Conservation (phyloP, 192 early-diverging fungal genomes). For the Mortierella antarctica region DNA sequence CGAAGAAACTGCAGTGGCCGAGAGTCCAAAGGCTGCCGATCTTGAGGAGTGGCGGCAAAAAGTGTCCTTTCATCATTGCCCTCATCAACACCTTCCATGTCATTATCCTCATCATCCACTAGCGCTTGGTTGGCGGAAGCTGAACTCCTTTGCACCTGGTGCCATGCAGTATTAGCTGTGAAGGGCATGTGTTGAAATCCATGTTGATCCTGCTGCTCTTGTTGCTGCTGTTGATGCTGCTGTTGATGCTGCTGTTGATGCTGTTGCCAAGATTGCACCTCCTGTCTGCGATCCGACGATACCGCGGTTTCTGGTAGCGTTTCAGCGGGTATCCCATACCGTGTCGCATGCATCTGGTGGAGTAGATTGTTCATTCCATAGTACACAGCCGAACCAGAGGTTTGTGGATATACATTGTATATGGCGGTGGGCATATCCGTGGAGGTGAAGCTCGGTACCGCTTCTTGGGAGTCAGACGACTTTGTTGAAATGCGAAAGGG, state of each 20-base stretch:
- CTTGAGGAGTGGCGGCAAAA: neutral
- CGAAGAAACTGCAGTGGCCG: neutral
- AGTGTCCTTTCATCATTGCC: neutral
- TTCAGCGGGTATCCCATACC: conserved; percentile 39
- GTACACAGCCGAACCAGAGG: conserved; percentile 10
- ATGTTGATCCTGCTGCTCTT: conserved; percentile 10
- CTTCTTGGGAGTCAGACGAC: neutral
- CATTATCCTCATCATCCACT: conserved; percentile 45
- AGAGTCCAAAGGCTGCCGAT: too few relatives aligned
- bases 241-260: neutral
- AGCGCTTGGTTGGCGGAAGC: conserved; percentile 38
- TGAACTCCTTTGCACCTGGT: conserved; percentile 34
- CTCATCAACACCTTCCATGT: conserved; percentile 35
- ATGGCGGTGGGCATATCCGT: neutral
- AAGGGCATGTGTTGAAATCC: conserved; percentile 21
- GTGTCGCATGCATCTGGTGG: conserved; percentile 28
- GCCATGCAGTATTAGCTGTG: conserved; percentile 31
- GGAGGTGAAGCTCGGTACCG: neutral
- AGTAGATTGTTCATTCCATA: conserved; percentile 37
- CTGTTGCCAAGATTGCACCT: neutral
- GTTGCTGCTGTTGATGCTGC: conserved; percentile 12
- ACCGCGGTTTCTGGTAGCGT: neutral
- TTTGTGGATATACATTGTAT: neutral
- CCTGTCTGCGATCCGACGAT: neutral
- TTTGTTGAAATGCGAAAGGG: conserved; percentile 40